Base-by-base conservation (phyloP, 805 yeast genomes). In the Candida ponderosae region DNA sequence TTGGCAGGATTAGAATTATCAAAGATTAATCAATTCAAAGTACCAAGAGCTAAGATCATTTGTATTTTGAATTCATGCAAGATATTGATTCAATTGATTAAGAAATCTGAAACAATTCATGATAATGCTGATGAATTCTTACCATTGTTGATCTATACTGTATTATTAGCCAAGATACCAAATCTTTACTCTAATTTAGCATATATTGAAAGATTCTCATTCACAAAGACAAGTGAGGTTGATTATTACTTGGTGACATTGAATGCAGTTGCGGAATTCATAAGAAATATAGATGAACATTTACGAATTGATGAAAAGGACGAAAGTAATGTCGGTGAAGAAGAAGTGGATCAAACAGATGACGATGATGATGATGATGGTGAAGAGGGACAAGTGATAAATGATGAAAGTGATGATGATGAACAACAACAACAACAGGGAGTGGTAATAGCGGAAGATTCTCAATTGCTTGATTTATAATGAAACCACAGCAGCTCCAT, bases 101-200 rank as follows among this genome's bases (percentile, higher is more conserved):
- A 88, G 43, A 84, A 79, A 42, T 63, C 68, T 14, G 60, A 71
- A 35, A 69, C 77, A 37, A 82, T 78, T 40, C 64, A 67, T 35
- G 90, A 84, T 47, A 89, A 88, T 47, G 99, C 99, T 0, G 99
- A 93, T 60, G 76, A 84, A 29, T 93, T 93, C 58, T 72, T 93
- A n/a, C 98, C 99, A 0, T 56, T 90, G 31, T 63, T 93, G 36
- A 87, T 93, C 19, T 81, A 79, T 47, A 82, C 90, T 10, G 72
- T 89, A 2, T 57, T 90, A 33, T 79, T 78, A 47, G 77, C 90
- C 2, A 74, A 75, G 39, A 76, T 87, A 1, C 63, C 62, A 29
- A 62, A 76, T 46, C 59, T 93, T n/a, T 70, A 76, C 14, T 84
- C 96, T 9, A 90, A 90, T 53, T 60, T 89, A 41, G 76, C 74